Evolutionary conservation across 1,139 yeast genomes (phyloP), one percentile per base, ranked within the genome.

Genomic region (Geotrichum macrosporum): DNA sequence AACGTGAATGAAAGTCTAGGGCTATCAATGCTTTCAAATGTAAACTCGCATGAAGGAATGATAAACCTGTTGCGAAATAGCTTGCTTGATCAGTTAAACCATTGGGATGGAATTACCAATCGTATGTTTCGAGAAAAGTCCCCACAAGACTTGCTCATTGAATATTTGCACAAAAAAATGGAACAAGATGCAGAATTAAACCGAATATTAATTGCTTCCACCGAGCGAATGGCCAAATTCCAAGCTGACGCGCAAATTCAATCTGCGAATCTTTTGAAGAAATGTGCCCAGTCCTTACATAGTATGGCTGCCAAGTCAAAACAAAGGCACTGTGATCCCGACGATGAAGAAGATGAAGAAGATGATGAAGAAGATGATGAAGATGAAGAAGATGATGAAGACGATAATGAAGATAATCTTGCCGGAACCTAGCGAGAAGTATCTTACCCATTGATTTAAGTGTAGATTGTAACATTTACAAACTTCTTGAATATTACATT

Each of bases 171-270:
- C 29, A 35, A 37, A 31, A 46, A 46, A 21, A 36, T 46, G 49
- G 45, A 41, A 12, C 45, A 46, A 13, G 49, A 46, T 22, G 46
- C 46, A 4, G 46, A 46, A 26, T 30, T 46, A 8, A 41, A 46
- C 18, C 39, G 42, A 12, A 35, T 41, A 4, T 35, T 46, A 3
- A 46, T 46, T 36, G 49, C 40, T 5, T 35, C 46, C 3, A 41
- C 42, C 3, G 49, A 46, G 32, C 35, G 49, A 22, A 41, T 46
- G 41, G 34, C 39, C 5, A 40, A 41, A 37, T 6, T 16, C 12
- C 49, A 46, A 13, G 45, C 46, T 9, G 46, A 41, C 24, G 49
- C 49, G 6, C 49, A 46, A n/a, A 26, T 46, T 4, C 45, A 41
- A 16, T 35, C 49, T 2, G 49, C 49, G 8, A 31, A 16, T 4